Evolutionary conservation across 2,329 filamentous ascomycete genomes (phyloP).

Genomic region (Escovopsis weberi): DNA sequence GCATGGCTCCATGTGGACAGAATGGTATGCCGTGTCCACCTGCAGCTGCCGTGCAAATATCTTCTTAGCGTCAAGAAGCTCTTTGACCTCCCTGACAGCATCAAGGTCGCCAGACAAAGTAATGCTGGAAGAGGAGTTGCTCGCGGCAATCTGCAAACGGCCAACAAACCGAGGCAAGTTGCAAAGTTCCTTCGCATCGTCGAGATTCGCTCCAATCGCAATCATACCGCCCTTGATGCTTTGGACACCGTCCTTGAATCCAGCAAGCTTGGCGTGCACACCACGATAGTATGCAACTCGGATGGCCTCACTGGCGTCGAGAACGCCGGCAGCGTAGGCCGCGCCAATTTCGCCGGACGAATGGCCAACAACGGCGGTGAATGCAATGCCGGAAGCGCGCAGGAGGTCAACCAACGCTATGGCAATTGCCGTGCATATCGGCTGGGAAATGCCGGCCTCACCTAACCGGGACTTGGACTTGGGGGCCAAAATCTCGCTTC

Average conservation of each 20-base stretch:
- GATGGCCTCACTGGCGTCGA: slow-evolving; percentile 15
- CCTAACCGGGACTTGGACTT: neutral
- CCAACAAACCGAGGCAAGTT: slow-evolving; percentile 7
- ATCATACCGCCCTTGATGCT: neutral
- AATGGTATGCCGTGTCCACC: slow-evolving; percentile 16
- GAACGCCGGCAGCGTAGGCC: slow-evolving; percentile 31
- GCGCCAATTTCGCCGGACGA: slow-evolving; percentile 36
- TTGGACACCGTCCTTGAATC: neutral
- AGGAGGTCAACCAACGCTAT: slow-evolving; percentile 16
- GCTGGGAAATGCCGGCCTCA: slow-evolving; percentile 15
- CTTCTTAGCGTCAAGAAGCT: slow-evolving; percentile 8
- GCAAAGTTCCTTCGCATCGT: neutral
- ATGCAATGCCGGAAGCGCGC: slow-evolving; percentile 15
- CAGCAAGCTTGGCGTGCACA: neutral
- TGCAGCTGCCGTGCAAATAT: slow-evolving; percentile 13
- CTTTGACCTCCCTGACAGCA: slow-evolving; percentile 12
- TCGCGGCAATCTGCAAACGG: slow-evolving; percentile 19
- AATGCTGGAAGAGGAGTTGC: slow-evolving; percentile 14
- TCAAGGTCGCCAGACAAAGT: slow-evolving; percentile 15
- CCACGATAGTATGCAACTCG: slow-evolving; percentile 2
- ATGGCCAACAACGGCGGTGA: slow-evolving; percentile 28
- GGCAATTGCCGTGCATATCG: slow-evolving; percentile 16
- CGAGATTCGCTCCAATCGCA: neutral
- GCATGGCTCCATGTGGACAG: slow-evolving; percentile 13
- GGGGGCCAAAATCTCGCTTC: neutral